Evolutionary conservation across 257 asterid species (phyloP).

Genomic region (Sherardia arvensis): DNA sequence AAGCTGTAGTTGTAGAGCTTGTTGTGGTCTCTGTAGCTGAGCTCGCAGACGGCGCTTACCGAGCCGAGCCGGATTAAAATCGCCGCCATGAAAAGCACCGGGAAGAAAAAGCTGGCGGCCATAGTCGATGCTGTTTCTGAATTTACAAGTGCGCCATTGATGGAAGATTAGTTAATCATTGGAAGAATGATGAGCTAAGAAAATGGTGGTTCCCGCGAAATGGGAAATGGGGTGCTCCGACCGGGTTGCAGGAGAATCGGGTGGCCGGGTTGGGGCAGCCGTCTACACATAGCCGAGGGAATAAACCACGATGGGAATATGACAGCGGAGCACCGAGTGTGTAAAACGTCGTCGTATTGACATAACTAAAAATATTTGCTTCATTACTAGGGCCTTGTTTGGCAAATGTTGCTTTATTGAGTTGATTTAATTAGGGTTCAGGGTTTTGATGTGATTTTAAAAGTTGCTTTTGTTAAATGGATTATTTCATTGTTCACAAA

Average conservation of each 20-base stretch:
- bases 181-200: not conserved
- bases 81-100: slow-evolving; percentile 23
- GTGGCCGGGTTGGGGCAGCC: not conserved
- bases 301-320: not conserved
- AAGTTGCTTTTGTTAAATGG: no score
- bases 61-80: slow-evolving; percentile 31
- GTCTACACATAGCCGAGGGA: not conserved
- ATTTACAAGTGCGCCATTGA: not conserved
- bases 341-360: slow-evolving; percentile 3
- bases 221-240: not conserved
- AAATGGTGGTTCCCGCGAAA: not conserved
- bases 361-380: not conserved
- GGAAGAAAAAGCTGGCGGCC: slow-evolving; percentile 15
- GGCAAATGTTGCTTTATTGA: no score
- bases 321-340: not conserved
- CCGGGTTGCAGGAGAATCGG: not conserved
- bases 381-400: no score
- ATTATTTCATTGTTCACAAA: no score
- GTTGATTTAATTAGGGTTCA: no score
- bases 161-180: slow-evolving; percentile 5
- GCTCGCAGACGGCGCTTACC: slow-evolving; percentile 53
- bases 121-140: slow-evolving; percentile 36
- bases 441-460: no score
- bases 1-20: slow-evolving; percentile 59
- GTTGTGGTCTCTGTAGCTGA: slow-evolving; percentile 46